Base-by-base conservation (phyloP, 2,329 filamentous ascomycete species). In the Phaeosphaeria sp. region DNA sequence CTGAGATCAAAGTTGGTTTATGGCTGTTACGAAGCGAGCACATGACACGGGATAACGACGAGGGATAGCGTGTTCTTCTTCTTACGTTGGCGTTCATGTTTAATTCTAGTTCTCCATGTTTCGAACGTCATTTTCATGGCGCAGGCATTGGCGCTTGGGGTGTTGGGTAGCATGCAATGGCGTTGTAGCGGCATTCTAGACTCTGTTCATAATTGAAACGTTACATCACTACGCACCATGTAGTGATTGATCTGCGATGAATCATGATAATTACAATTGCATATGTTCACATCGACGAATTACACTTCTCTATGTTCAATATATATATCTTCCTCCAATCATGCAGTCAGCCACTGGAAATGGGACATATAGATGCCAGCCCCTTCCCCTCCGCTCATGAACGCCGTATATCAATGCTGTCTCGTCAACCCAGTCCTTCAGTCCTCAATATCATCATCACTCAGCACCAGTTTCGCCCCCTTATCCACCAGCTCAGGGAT, bases 391-490 rank as follows among this genome's bases (percentile, higher is more conserved):
- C 30, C 30, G 11, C 30, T 13, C 30, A 36, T 13, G 13, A 36
- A 36, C 30, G 30, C 30, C 30, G 13, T 3, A 15, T 7, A 36
- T 13, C 30, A 36, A 6, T 15, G 41, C 41, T n/a, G 11, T 21
- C 13, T 13, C n/a, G 5, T 41, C n/a, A 4, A 5, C 36, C 15
- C 36, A 5, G 5, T 41, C 36, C 5, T 47, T 67, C 25, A 72
- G 64, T 82, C 80, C 58, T 80, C 79, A 56, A 82, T 82, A 67
- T 82, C 80, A 67, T 82, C 80, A 62, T 82, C 80, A 56, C 78
- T 79, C 18, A 82, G 65, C 51, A 81, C 70, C n/a, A 81, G 62
- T 42, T 67, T 74, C 1, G 77, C 69, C 0, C 66, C 67, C 43
- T 66, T 67, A 10, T 72, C 72, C 5, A 57, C 58, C 1, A 65